A percentile compares a stretch with the other conserved stretches of the same genome.
These are phyloP conservation scores for Ustilago nuda DNA, from an alignment of 1,284 basidiomycete species.

Conservation along the genomic window DNA sequence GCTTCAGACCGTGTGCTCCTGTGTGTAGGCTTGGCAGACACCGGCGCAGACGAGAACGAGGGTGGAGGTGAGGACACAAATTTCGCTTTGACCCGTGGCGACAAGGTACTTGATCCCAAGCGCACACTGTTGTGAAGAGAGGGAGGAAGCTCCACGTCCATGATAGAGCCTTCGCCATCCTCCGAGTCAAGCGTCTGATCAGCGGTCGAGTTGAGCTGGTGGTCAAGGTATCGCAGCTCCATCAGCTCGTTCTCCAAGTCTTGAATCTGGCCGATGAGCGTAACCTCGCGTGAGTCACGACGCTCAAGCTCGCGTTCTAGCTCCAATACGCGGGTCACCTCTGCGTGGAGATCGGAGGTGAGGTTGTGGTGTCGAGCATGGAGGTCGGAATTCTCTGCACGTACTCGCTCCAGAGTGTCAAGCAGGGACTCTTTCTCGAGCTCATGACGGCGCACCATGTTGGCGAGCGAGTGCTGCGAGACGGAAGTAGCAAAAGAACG, in stretches of 20 bases:
- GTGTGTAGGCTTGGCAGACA: slow-evolving; percentile 27
- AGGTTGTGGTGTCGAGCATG: slow-evolving; percentile 44
- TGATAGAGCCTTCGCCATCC: slow-evolving; percentile 44
- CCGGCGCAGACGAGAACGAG: slow-evolving; percentile 21
- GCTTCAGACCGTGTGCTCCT: slow-evolving; percentile 34
- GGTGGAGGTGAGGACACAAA: slow-evolving; percentile 10
- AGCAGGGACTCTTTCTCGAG: slow-evolving; percentile 60
- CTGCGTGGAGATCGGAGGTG: slow-evolving; percentile 56
- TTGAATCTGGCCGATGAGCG: slow-evolving; percentile 41
- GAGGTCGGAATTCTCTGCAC: slow-evolving; percentile 44
- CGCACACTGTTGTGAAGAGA: slow-evolving; percentile 12
- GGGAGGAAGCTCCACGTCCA: slow-evolving; percentile 38
- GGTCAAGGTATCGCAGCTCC: slow-evolving; percentile 41
- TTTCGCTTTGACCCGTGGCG: slow-evolving; percentile 14
- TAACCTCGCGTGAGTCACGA: slow-evolving; percentile 43
- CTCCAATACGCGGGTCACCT: slow-evolving; percentile 59
- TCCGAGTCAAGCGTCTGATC: slow-evolving; percentile 41
- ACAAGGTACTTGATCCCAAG: slow-evolving; percentile 12
- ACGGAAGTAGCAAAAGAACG: slow-evolving; percentile 46
- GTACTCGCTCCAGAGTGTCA: slow-evolving; percentile 53
- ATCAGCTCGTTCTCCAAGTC: slow-evolving; percentile 44
- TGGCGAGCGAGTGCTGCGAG: slow-evolving; percentile 45
- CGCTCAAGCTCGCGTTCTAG: slow-evolving; percentile 58
- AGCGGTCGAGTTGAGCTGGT: slow-evolving; percentile 37
- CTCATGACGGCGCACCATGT: slow-evolving; percentile 56